Base-by-base conservation (phyloP, 306 rosid genomes). In the Malus asiatica region DNA sequence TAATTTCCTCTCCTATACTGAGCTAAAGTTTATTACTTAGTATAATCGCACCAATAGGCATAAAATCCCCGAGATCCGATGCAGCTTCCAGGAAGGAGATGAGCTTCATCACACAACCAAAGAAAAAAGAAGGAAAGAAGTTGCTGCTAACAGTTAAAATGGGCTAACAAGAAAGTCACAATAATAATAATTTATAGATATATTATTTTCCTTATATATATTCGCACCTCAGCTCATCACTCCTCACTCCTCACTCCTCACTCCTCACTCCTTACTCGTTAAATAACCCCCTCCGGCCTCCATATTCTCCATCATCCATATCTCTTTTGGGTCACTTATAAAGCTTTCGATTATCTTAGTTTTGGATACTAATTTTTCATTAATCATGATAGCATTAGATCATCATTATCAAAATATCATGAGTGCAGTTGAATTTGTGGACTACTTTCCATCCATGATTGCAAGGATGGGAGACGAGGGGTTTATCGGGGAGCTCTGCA, bases 361-460 rank as follows among this genome's bases (percentile, higher is more conserved):
- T 59, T 22, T 11, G 64, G 11, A 59, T 59, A 11, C 6, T 59
- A 10, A 23, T 16, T 15, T 12, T 61, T 6, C 4, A 29, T 29
- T 25, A 61, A 6, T 32, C 68, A 63, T 64, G 45, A 64, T 33
- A 3, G n/a, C 44, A 16, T 33, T 64, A 2, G 68, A 64, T 62
- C 20, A 29, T 61, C 35, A 61, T 29, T 32, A 18, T 27, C 62
- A 58, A n/a, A 20, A 64, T 22, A 30, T 27, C 58, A 52, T 4
- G 66, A 29, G 19, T 32, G 76, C 77, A 1, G 72, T 79, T 5
- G 88, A 88, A 9, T 90, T 90, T 57, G 89, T 88, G 82, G 96
- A 90, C 73, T 79, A 70, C 69, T 90, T 90, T 59, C 96, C 96
- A 1, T 86, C 96, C 48, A 88, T 90, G 96, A 59, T 90, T 0